Base-by-base conservation (phyloP, 257 asterid genomes). In the Rubia yunnanensis region DNA sequence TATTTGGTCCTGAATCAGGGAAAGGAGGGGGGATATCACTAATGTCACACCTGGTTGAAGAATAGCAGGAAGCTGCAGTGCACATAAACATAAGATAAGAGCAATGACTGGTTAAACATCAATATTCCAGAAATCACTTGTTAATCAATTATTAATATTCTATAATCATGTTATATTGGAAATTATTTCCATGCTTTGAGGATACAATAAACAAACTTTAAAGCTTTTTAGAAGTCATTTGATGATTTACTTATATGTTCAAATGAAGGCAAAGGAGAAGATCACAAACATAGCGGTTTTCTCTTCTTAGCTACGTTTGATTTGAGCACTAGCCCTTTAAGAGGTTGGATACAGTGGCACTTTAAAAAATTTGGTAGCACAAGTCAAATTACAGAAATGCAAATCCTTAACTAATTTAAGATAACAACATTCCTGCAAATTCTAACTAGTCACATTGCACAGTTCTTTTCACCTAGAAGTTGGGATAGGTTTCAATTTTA, bases 1-100 rank as follows among this genome's bases (percentile, higher is more conserved):
- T 70, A 94, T 94, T 87, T 94, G 99, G 80, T 94, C 99, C 81
- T 90, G 99, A 83, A 94, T 94, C 76, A 94, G 96, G 68, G 99
- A 94, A 67, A 94, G 95, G 55, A 94, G 91, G 44, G 99, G 99
- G n/a, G 97, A 94, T 76, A 90, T 79, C 28, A 94, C 96, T 50
- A 94, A 64, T 61, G 95, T 94, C 74, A 90, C 94, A 70, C 99
- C 99, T 73, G 86, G 86, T 65, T 63, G 86, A 73, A 94, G 79
- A 77, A 85, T 78, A 64, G 97, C 89, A 67, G 97, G 94, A 75
- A 90, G 97, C 99, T 94, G 94, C 80, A 84, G 38, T 54, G n/a
- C 15, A 44, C 38, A 32, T 75, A 46, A 74, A 27, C 11, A 23
- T 57, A 34, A 53, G 41, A 63, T 64, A 67, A 69, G 59, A 64